Base-by-base conservation (phyloP, 1,284 basidiomycete species). In the Papiliotrema terrestris region DNA sequence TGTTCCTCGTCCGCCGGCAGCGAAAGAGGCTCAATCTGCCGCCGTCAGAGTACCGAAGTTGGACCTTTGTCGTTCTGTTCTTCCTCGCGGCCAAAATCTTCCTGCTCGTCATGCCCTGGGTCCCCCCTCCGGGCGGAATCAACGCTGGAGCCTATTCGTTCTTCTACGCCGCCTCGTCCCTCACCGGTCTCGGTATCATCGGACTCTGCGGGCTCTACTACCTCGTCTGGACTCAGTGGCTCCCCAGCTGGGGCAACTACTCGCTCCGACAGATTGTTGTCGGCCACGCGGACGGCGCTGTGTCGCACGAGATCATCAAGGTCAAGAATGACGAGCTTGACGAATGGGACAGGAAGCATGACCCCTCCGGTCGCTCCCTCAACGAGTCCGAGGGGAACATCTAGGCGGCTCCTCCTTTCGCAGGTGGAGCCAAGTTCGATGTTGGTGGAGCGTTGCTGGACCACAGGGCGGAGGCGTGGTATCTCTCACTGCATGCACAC, bases 91-190 rank as follows among this genome's bases (percentile, higher is more conserved):
- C 78, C 56, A 69, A 72, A n/a, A 63, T 80, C 15, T 80, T 79
- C 61, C 65, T 82, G 15, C 74, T 82, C 39, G 67, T 80, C 48
- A 77, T 82, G 60, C 81, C 81, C 6, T 82, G 76, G 76, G 64
- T 78, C 15, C 78, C 77, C 2, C 77, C 77, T 26, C 56, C 65
- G 15, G 63, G 65, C 0, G 64, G 66, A 15, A 52, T 64, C 59
- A 61, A 65, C 36, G 56, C 46, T 1, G 63, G 65, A 5, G 66
- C 67, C 37, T 72, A 77, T 32, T 65, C 63, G 36, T 77, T 78
- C 60, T 75, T 72, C 65, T 78, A 78, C 57, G 73, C 69, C 20
- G 69, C 75, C 2, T 58, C 63, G 23, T 70, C 67, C 48, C 56
- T 76, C 29, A 67, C 47, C 14, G 67, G 59, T 17, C 23, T 78